Conservation (phyloP, 176 grass and related monocot genomes). For the Canna indica region DNA sequence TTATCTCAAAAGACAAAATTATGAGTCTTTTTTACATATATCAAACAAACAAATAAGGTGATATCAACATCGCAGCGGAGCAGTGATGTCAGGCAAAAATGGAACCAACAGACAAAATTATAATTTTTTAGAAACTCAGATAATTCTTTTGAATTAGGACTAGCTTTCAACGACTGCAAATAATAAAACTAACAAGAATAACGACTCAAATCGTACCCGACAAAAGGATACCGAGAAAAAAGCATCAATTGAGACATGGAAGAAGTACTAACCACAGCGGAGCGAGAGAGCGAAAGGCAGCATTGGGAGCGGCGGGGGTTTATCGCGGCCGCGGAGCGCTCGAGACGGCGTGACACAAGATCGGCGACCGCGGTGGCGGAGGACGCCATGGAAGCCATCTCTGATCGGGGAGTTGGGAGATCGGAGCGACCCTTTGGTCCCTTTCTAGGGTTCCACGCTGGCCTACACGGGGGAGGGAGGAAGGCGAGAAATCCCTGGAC, state of each 20-base stretch:
- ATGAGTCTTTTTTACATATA: too few relatives aligned
- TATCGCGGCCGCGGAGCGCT: not conserved
- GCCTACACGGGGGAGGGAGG: not conserved
- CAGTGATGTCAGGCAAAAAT: too few relatives aligned
- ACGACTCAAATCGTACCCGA: not conserved
- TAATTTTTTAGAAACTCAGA: too few relatives aligned
- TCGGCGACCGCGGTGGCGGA: slow-evolving; percentile 5
- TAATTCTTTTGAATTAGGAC: too few relatives aligned
- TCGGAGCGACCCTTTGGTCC: too few relatives aligned
- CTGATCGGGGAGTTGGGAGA: not conserved
- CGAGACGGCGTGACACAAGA: slow-evolving; percentile 3
- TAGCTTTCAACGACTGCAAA: too few relatives aligned
- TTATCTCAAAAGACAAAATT: too few relatives aligned
- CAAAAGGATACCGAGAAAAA: not conserved
- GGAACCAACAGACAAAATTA: too few relatives aligned
- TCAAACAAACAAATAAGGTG: too few relatives aligned
- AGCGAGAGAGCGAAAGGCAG: not conserved
- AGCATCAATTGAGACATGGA: slow-evolving; percentile 5
- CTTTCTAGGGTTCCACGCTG: not conserved
- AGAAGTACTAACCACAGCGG: slow-evolving; percentile 17
- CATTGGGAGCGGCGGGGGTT: not conserved
- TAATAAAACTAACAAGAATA: too few relatives aligned
- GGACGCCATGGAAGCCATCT: not conserved
- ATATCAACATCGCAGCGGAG: too few relatives aligned
- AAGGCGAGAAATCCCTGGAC: not conserved